Evolutionary conservation across 2,329 filamentous ascomycete species (phyloP), one percentile per base, ranked within the genome.

Genomic region (Venturia carpophila): DNA sequence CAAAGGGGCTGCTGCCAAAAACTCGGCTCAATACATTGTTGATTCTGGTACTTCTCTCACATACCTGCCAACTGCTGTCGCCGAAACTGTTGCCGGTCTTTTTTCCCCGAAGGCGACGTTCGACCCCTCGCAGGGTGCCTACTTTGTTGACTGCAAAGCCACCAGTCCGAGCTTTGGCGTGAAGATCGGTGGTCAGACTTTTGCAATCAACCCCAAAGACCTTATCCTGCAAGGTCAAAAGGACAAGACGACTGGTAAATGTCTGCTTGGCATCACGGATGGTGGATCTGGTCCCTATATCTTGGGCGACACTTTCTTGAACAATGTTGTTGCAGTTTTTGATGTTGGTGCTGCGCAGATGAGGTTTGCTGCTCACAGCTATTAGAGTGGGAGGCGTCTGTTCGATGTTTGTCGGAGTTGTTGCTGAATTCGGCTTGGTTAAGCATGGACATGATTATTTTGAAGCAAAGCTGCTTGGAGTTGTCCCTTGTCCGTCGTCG

Each of bases 311-410:
- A 71, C 75, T 4, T 82, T 80, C 67, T 71, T 81, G 71, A 80
- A 79, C 71, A 81, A 80, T 67, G 80, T 82, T 0, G 71, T 83
- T 5, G 73, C 76, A 11, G 79, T 83, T 1, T 82, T 80, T 71
- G 81, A 83, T 72, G 74, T 82, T 66, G 79, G 79, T 13, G 76
- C 73, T 24, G 72, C 72, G 56, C 72, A 78, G 71, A 77, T 82
- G 77, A 71, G 76, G n/a, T 82, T 82, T 69, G 76, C 79, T 24
- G 69, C 66, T 5, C 67, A 68, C 58, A 61, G 30, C 30, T 66
- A 66, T 64, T 66, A 66, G 45, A 45, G 27, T 7, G 49, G 5
- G 27, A 3, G 27, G 6, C 2, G 24, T n/a, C n/a, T n/a, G n/a
- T n/a, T n/a, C n/a, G n/a, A n/a, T n/a, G n/a, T n/a, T n/a, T n/a